phyloP scores from a whole-genome alignment of 83 land plant genomes.

The Larix sibirica region DNA sequence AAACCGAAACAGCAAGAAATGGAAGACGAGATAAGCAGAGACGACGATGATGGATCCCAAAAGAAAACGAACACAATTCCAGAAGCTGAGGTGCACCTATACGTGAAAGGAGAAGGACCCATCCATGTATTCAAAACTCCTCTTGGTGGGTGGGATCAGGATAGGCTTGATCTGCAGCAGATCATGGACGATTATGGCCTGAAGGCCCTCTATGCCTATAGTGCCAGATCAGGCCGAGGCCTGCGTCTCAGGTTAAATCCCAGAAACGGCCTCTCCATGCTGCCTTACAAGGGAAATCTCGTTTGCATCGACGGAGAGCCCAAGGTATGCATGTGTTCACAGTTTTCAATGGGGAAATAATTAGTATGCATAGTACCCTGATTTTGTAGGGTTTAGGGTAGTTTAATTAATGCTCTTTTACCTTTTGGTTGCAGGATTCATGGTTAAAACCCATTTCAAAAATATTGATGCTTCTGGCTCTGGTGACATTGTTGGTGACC shows the following conservation, averaged over 20 bases:
- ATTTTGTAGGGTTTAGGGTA: too few species aligned
- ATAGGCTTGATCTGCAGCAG: constrained; percentile 56
- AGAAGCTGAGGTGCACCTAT: constrained; percentile 59
- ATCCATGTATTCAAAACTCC: constrained; percentile 43
- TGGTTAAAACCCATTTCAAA: constrained; percentile 62
- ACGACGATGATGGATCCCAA: too few species aligned
- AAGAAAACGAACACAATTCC: too few species aligned
- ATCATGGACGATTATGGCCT: constrained; percentile 59
- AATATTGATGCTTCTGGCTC: constrained; percentile 42
- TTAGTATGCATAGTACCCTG: too few species aligned
- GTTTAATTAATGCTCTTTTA: too few species aligned
- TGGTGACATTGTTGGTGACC: constrained; percentile 31
- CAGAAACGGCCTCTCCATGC: constrained; percentile 49
- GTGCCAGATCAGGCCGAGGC: constrained; percentile 42
- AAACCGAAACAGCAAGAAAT: too few species aligned
- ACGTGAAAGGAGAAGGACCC: constrained; percentile 50
- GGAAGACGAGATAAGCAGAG: too few species aligned
- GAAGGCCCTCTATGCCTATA: constrained; percentile 61
- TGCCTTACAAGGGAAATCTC: constrained; percentile 45
- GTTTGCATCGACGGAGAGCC: constrained; percentile 67
- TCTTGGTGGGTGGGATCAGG: constrained; percentile 68
- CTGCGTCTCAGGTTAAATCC: constrained; percentile 47
- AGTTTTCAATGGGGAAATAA: too few species aligned
- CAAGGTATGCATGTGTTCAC: constrained; percentile 29
- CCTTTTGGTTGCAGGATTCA: constrained; percentile 19